Conservation (phyloP, 257 asterid genomes). For the Ballota nigra region DNA sequence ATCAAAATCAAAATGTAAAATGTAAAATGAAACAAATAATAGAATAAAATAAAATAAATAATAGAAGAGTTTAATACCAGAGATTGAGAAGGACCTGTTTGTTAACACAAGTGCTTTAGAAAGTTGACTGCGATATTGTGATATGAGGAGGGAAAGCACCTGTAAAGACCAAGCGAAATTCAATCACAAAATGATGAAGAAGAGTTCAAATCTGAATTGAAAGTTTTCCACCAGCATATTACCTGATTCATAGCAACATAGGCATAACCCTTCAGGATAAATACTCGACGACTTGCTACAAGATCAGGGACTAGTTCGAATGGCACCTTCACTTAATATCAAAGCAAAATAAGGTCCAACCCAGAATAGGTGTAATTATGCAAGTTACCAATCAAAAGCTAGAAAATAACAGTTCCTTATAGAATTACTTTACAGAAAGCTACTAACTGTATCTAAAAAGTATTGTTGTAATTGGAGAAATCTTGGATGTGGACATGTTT, state of each 20-base stretch:
- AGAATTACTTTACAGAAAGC: background rate
- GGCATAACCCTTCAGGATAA: slow-evolving; percentile 76
- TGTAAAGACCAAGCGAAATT: slow-evolving; percentile 33
- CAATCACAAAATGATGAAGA: slow-evolving; percentile 14
- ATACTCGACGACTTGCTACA: slow-evolving; percentile 80
- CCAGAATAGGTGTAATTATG: slow-evolving; percentile 9
- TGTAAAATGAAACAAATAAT: too few species aligned
- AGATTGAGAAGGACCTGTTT: slow-evolving; percentile 57
- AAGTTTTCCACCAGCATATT: slow-evolving; percentile 23
- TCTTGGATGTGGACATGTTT: background rate
- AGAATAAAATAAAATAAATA: background rate
- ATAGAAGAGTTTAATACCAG: background rate
- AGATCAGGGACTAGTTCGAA: slow-evolving; percentile 97
- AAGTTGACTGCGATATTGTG: slow-evolving; percentile 80
- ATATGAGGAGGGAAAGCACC: slow-evolving; percentile 80
- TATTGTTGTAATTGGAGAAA: slow-evolving; percentile 2
- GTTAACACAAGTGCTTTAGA: slow-evolving; percentile 93
- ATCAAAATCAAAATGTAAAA: slow-evolving; percentile 6
- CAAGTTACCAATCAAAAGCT: background rate
- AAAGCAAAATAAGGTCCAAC: slow-evolving; percentile 16
- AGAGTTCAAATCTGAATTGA: slow-evolving; percentile 11
- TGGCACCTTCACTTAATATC: slow-evolving; percentile 64
- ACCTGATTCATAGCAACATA: slow-evolving; percentile 93
- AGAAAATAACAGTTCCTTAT: background rate
- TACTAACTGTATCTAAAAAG: background rate